Conservation (phyloP, 1,139 yeast genomes). For the Pichia sp. region DNA sequence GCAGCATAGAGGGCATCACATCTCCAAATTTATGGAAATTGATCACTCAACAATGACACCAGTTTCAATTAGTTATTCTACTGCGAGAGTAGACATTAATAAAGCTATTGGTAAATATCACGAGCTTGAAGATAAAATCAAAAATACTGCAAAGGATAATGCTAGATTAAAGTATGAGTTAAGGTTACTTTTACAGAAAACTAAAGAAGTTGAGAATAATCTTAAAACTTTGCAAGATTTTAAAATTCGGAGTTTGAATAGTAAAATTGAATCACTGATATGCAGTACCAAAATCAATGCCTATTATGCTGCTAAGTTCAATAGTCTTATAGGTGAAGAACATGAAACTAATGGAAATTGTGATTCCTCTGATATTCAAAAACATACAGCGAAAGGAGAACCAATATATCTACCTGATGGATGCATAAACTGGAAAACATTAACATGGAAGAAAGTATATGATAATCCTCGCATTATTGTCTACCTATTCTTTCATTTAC, state of each 20-base stretch:
- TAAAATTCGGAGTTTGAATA: slow-evolving; percentile 34
- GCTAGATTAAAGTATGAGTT: slow-evolving; percentile 79
- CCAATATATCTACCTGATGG: slow-evolving; percentile 9
- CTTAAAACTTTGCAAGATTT: slow-evolving; percentile 29
- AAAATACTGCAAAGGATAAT: slow-evolving; percentile 59
- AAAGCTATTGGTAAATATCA: slow-evolving; percentile 20
- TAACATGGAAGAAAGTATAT: slow-evolving; percentile 10
- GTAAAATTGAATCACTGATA: slow-evolving; percentile 15
- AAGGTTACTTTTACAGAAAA: slow-evolving; percentile 60
- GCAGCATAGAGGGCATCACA: slow-evolving; percentile 6
- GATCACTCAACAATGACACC: slow-evolving; percentile 7
- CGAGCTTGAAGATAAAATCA: slow-evolving; percentile 37
- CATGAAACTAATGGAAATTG: background rate
- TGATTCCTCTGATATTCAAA: background rate
- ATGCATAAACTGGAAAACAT: slow-evolving; percentile 10
- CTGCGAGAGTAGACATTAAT: slow-evolving; percentile 16
- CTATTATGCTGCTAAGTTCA: background rate
- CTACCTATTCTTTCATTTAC: slow-evolving; percentile 17
- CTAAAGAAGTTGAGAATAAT: slow-evolving; percentile 76
- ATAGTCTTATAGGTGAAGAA: background rate
- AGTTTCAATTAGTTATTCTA: slow-evolving; percentile 12
- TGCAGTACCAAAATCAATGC: background rate
- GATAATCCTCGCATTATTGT: slow-evolving; percentile 19
- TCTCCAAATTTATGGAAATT: slow-evolving; percentile 2
- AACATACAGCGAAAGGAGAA: background rate